These are phyloP conservation scores for Pichia insulana DNA, from an alignment of 805 yeast genomes.

Conservation along the genomic window DNA sequence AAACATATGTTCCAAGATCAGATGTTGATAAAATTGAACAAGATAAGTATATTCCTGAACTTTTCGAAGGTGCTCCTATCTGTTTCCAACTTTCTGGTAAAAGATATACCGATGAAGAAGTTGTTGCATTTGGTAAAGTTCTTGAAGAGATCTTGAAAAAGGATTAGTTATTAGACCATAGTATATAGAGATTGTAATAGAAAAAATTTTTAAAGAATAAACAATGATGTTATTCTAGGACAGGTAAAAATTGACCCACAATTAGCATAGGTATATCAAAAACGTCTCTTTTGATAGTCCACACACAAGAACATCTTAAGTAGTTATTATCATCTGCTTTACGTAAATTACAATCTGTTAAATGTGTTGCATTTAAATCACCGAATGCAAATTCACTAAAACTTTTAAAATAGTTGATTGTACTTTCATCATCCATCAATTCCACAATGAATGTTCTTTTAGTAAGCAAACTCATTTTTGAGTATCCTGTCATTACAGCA, in stretches of 20 bases:
- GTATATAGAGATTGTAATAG: neutral
- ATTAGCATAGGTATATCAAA: slow-evolving; percentile 80
- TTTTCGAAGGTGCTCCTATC: slow-evolving; percentile 45
- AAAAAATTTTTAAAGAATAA: too few relatives aligned
- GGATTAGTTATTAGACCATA: neutral
- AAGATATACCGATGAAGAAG: slow-evolving; percentile 50
- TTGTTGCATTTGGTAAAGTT: slow-evolving; percentile 32
- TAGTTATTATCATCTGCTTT: slow-evolving; percentile 32
- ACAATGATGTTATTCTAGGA: slow-evolving; percentile 28
- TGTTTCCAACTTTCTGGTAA: slow-evolving; percentile 45
- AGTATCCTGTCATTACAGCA: slow-evolving; percentile 58
- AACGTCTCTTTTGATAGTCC: slow-evolving; percentile 79
- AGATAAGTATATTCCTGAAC: slow-evolving; percentile 37
- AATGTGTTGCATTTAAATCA: slow-evolving; percentile 43
- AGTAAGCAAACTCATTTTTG: slow-evolving; percentile 46
- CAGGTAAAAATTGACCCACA: slow-evolving; percentile 73
- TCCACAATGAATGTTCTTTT: slow-evolving; percentile 67
- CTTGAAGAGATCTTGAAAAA: slow-evolving; percentile 19
- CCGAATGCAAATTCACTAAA: slow-evolving; percentile 71
- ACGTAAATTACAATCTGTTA: slow-evolving; percentile 40
- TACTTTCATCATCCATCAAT: slow-evolving; percentile 72
- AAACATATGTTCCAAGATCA: slow-evolving; percentile 33
- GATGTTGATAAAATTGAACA: slow-evolving; percentile 41
- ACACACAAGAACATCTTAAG: slow-evolving; percentile 61
- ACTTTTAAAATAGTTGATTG: slow-evolving; percentile 60